Conservation (phyloP, 2,329 filamentous ascomycete genomes). For the Pseudocercospora musae region DNA sequence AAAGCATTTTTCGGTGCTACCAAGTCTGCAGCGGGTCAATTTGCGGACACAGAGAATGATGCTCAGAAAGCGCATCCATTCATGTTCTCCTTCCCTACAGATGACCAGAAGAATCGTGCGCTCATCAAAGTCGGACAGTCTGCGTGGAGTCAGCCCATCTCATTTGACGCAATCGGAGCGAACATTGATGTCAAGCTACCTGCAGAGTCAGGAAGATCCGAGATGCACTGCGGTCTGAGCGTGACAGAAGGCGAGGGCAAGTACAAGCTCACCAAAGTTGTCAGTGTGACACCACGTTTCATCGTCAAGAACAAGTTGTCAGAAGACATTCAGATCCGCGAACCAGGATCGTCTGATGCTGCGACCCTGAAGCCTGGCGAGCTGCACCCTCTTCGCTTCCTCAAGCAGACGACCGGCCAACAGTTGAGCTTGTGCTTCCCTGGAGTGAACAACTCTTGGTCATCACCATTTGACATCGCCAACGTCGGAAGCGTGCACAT, state of each 20-base stretch:
- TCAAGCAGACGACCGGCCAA: constrained; percentile 78
- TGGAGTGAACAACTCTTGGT: constrained; percentile 95
- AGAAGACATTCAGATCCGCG: constrained; percentile 84
- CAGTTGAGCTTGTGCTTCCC: constrained; percentile 91
- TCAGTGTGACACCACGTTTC: constrained; percentile 88
- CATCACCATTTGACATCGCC: constrained; percentile 94
- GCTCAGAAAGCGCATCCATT: constrained; percentile 77
- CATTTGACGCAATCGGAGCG: constrained; percentile 95
- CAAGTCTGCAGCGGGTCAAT: constrained; percentile 77
- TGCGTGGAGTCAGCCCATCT: constrained; percentile 94
- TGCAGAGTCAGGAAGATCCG: constrained; percentile 65
- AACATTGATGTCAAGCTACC: constrained; percentile 82
- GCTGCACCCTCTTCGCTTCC: constrained; percentile 81
- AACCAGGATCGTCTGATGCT: constrained; percentile 85
- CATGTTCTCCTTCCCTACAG: constrained; percentile 90
- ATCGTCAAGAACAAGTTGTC: constrained; percentile 89
- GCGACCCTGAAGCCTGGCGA: constrained; percentile 74
- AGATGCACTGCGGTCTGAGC: constrained; percentile 88
- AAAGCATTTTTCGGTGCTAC: constrained; percentile 85
- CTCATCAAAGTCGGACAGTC: constrained; percentile 85
- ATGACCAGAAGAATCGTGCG: constrained; percentile 88
- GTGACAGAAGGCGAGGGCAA: constrained; percentile 91
- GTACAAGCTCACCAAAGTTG: constrained; percentile 94
- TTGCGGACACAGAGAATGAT: constrained; percentile 52
- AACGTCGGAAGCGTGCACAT: constrained; percentile 90